Evolutionary conservation across 1,284 basidiomycete genomes (phyloP), one percentile per base, ranked within the genome.

Genomic region (Afroboletus lepidellus): DNA sequence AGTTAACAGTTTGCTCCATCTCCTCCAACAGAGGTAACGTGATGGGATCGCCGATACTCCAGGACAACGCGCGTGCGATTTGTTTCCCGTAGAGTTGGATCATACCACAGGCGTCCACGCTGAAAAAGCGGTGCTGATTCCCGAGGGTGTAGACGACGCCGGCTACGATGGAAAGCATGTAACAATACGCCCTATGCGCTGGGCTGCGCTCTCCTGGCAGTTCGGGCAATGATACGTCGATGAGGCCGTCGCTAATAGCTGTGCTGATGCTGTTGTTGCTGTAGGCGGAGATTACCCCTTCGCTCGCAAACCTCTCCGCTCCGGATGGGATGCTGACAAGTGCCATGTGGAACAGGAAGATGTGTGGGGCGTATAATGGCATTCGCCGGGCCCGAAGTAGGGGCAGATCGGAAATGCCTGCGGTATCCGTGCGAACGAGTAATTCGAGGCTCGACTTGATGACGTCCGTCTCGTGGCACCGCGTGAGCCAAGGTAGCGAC

Each of bases 271-370:
- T 80, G 66, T 92, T 95, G 64, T 90, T 89, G 60, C 85, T 85
- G 67, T 96, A 92, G 0, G 92, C 88, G 1, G 85, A 74, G 25
- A 97, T 74, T 1, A 94, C 75, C 33, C 92, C 92, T 56, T 90
- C 90, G 59, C 87, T 85, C 3, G 92, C 92, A 23, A 97, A 80
- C 54, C 88, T 76, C 68, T 97, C 94, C 2, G 94, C 92, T 1
- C 91, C 85, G 1, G 81, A 77, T 0, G 85, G 80, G 48, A 89
- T 78, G 48, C 82, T 81, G 5, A 92, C 90, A n/a, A 98, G 74
- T 0, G 91, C 81, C 72, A 94, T 87, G 63, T 97, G 90, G 72
- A 98, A 88, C 12, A 87, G 74, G 48, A 97, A 79, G 51, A 97
- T 73, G 57, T 92, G 83, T 8, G 85, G 79, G 8, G 85, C 77